Evolutionary conservation across 148 eudicot species (phyloP), one percentile per base, ranked within the genome.

Genomic region (Dysphania ambrosioides): DNA sequence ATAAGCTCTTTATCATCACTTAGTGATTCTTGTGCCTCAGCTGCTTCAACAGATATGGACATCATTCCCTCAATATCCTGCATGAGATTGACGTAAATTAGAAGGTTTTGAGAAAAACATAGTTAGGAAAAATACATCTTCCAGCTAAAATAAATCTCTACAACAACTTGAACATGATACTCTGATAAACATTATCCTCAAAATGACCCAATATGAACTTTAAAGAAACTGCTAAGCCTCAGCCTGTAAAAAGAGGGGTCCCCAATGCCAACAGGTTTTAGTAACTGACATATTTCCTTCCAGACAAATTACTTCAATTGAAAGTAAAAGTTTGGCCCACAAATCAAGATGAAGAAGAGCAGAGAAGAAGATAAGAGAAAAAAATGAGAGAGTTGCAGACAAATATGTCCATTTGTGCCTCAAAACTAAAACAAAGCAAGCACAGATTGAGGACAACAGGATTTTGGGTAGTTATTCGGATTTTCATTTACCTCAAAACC

Each of bases 61-160:
- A 95, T 92, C 99, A 95, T 92, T 58, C 99, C 99, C 80, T 95
- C 99, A 60, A 95, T 90, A 82, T 95, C 99, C 99, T 95, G 77
- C 84, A 77, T 41, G 78, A 81, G 72, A 66, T 42, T 30, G 41
- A 66, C 26, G 27, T 40, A 40, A n/a, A 36, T 76, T 29, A 57
- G 64, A 21, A 13, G 32, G n/a, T 1, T 41, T 41, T 13, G n/a
- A n/a, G 41, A 31, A 9, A 34, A 35, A 32, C 5, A 64, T 10
- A 19, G 19, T 35, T 8, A 64, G 18, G n/a, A n/a, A n/a, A n/a
- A 41, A 42, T 5, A 67, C 24, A 5, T 67, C 34, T 4, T 41
- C 29, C 2, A 7, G 2, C 32, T n/a, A 36, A 36, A 35, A 19
- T n/a, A 19, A 2, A 16, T 8, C 27, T 35, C 8, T 63, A n/a